Base-by-base conservation (phyloP, 306 rosid species). In the Gastrolobium bilobum region DNA sequence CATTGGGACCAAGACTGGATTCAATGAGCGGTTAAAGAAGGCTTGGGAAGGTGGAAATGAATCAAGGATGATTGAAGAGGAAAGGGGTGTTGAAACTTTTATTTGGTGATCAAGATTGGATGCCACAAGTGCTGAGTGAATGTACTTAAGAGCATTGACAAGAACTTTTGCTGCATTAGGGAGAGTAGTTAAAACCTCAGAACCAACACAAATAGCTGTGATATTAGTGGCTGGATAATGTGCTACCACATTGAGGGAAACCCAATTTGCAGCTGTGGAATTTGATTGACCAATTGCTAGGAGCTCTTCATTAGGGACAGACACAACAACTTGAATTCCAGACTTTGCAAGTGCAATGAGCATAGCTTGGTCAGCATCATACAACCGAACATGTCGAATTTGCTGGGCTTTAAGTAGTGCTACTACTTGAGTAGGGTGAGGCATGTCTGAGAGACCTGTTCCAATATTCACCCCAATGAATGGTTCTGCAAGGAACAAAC, bases 1-100 rank as follows among this genome's bases (percentile, higher is more conserved):
- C 79, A 92, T 67, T 2, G 97, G 97, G 47, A 92, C 90, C 74
- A 92, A 47, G 76, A 92, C 90, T 0, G 91, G 79, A 83, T 90
- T 77, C 81, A 83, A 76, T 0, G 97, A 84, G 10, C 83, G 86
- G 76, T 92, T 92, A 58, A 92, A 92, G 85, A 92, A 92, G 35
- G 97, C 97, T 79, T 92, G 97, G 14, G 95, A 92, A 69, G 97
- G 97, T 0, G 97, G 97, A 75, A 92, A 92, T 1, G 97, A 92
- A 68, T 92, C 97, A 4, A 92, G 96, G 84, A 92, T 92, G 50
- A 90, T 79, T 2, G 89, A 87, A 69, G 97, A 92, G 8, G 97
- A 79, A 75, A 90, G 88, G 6, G 97, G 93, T 1, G 96, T 89
- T 1, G 97, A 90, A 39, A 92, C 90, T 88, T 92, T 92, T 48